Conservation (phyloP, 768 basidiomycete genomes). For the Termitomyces bulborhizus region DNA sequence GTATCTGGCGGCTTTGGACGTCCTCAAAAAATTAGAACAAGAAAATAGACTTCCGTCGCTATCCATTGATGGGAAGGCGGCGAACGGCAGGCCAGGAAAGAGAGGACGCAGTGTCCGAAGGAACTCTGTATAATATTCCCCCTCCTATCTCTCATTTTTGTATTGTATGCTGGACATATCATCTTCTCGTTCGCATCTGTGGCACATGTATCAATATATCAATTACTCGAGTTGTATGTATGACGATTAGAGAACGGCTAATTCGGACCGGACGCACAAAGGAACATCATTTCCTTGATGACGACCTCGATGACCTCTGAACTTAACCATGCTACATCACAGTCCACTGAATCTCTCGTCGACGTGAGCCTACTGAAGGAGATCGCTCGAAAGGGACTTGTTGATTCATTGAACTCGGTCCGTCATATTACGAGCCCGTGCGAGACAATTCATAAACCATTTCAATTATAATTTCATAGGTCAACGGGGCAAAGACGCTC, state of each 20-base stretch:
- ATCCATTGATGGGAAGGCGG: conserved; percentile 53
- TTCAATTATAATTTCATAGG: conserved; percentile 33
- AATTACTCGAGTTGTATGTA: background rate
- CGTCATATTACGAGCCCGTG: conserved; percentile 13
- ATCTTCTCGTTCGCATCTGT: background rate
- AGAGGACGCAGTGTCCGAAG: conserved; percentile 74
- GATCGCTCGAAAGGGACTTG: conserved; percentile 69
- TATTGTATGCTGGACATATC: background rate
- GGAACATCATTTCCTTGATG: background rate
- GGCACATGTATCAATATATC: background rate
- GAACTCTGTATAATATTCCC: conserved; percentile 51
- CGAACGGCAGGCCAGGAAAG: conserved; percentile 36
- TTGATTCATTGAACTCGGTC: conserved; percentile 84
- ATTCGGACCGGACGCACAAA: conserved; percentile 1
- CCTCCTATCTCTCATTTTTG: background rate
- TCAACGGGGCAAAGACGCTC: conserved; percentile 92
- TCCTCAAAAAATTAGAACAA: conserved; percentile 72
- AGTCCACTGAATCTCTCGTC: conserved; percentile 32
- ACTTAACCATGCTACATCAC: conserved; percentile 7
- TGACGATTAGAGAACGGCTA: background rate
- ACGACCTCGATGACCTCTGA: conserved; percentile 12
- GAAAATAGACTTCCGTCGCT: conserved; percentile 81
- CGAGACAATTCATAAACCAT: background rate
- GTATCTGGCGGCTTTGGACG: conserved; percentile 62
- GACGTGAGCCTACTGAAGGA: conserved; percentile 71